A percentile compares a stretch with the other conserved stretches of the same genome.
Conservation (phyloP, 371 early-diverging fungal species). For the Mucor indicus region DNA sequence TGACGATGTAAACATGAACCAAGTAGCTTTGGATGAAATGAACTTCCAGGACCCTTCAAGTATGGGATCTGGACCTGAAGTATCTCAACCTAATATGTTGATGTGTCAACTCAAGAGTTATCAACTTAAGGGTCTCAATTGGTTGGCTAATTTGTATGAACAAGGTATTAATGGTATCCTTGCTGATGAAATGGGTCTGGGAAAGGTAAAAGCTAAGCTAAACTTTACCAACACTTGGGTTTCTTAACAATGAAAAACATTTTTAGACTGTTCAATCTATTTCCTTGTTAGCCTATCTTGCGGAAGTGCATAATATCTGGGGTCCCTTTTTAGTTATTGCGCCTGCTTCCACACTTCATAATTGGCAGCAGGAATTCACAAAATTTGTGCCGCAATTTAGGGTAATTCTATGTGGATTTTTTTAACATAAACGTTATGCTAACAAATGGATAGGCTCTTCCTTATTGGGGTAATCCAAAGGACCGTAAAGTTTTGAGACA, state of each 20-base stretch:
- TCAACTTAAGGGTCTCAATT: conserved; percentile 98
- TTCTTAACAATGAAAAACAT: not conserved
- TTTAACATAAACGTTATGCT: too few relatives aligned
- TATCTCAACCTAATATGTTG: conserved; percentile 85
- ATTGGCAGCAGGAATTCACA: conserved; percentile 96
- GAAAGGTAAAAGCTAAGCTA: conserved; percentile 45
- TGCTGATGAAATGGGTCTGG: conserved; percentile 96
- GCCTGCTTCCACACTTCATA: conserved; percentile 94
- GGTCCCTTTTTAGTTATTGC: conserved; percentile 97
- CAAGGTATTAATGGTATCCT: conserved; percentile 98
- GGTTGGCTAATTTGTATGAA: conserved; percentile 96
- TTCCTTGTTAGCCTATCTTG: conserved; percentile 87
- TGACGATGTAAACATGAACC: conserved; percentile 43
- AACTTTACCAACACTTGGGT: not conserved
- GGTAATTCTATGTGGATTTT: conserved; percentile 26
- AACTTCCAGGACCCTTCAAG: conserved; percentile 83
- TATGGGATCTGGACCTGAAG: conserved; percentile 67
- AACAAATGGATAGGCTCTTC: conserved; percentile 46
- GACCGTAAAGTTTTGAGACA: conserved; percentile 89
- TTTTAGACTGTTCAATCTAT: conserved; percentile 94
- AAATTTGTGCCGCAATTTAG: conserved; percentile 90
- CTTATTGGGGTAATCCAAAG: conserved; percentile 92
- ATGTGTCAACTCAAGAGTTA: conserved; percentile 90
- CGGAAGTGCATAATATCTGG: conserved; percentile 89
- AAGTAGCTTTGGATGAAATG: conserved; percentile 72